These are phyloP conservation scores for Pisolithus orientalis DNA, from an alignment of 768 basidiomycete species.

Conservation along the genomic window DNA sequence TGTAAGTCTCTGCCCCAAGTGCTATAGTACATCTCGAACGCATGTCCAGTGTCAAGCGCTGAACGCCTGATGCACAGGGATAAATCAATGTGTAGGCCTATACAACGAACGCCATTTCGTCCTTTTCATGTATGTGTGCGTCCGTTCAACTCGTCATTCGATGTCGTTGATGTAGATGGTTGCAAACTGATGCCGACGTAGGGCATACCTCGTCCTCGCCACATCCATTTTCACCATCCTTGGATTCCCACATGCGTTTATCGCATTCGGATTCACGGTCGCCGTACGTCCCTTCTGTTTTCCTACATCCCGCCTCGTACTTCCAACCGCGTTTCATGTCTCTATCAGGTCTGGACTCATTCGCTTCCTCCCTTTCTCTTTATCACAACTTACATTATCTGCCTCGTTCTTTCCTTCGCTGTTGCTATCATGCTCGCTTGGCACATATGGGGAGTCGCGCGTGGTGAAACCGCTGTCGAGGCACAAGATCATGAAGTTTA, in stretches of 20 bases:
- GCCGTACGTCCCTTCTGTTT: constrained; percentile 26
- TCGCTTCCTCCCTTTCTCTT: constrained; percentile 62
- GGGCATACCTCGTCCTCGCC: constrained; percentile 74
- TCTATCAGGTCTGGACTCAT: constrained; percentile 45
- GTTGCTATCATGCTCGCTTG: constrained; percentile 67
- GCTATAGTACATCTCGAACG: background rate
- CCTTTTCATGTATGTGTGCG: constrained; percentile 72
- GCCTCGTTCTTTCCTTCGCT: constrained; percentile 67
- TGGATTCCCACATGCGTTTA: constrained; percentile 57
- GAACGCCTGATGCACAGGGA: constrained; percentile 47
- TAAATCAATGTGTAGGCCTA: constrained; percentile 95
- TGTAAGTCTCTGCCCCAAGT: constrained; percentile 27
- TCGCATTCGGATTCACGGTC: constrained; percentile 51
- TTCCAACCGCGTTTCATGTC: no score
- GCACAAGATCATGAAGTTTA: constrained; percentile 83
- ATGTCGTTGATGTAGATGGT: background rate
- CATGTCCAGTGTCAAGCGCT: background rate
- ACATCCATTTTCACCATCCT: constrained; percentile 54
- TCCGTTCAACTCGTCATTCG: background rate
- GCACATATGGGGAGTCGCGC: constrained; percentile 64
- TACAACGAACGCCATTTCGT: constrained; percentile 96
- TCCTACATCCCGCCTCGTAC: no score
- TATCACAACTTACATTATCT: constrained; percentile 71
- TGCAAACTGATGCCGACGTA: constrained; percentile 21
- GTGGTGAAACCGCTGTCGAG: constrained; percentile 88